Evolutionary conservation across 2,329 filamentous ascomycete species (phyloP), one percentile per base, ranked within the genome.

Genomic region (Tetracladium maxilliforme): DNA sequence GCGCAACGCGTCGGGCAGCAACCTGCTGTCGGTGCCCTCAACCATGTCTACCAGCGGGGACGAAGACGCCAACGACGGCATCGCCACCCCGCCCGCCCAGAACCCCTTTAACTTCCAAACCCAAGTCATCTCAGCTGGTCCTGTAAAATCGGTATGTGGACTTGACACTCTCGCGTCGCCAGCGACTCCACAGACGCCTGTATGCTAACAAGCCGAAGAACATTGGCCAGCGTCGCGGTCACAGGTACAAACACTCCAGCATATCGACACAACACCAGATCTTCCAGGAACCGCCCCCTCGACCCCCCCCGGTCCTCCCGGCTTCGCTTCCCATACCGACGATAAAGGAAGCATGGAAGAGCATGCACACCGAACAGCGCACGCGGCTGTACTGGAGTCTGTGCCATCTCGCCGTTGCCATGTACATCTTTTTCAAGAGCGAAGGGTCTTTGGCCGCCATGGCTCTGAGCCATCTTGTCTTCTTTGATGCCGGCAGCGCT

Each of bases 181-280:
- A 8, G 7, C 6, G 14, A 16, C 16, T 15, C 19, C 7, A 12
- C 31, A 10, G 16, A 10, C 16, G 21, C 22, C 20, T 16, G 14
- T 16, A 8, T 20, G 12, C 30, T 35, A 16, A 37, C 27, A 20
- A 13, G 12, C 18, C 23, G 18, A 9, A 92, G 76, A 87, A 83
- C 39, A 71, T 94, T 34, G 86, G 86, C 34, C 82, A 93, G 51
- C 73, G 90, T 36, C 77, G 87, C 32, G 90, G 90, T 33, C 90
- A 98, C 58, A 84, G 90, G 48, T 98, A 98, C 64, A 93, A 94
- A 47, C 87, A 95, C 56, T 92, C 81, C 48, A 92, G 82, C 47
- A 78, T 98, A 29, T 92, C 82, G 12, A 57, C 70, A 6, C 70
- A 75, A 40, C 86, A 95, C 47, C 86, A 94, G 50, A 92, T 95